Conservation (phyloP, 2,329 filamentous ascomycete species). For the Trichoderma cornu-damae region DNA sequence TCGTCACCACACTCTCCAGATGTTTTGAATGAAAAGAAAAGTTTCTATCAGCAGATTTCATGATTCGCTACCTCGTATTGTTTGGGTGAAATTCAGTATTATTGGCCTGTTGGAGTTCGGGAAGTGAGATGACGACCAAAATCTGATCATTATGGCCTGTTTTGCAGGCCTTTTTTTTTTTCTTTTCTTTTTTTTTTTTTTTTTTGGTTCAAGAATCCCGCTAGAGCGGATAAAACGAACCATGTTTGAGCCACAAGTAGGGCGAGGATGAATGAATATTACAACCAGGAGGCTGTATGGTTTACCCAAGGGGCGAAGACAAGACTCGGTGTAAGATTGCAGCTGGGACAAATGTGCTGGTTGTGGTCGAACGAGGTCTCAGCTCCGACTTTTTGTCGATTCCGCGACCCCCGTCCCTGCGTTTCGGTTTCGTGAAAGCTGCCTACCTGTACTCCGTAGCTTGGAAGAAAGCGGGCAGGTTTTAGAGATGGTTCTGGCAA, state of each 20-base stretch:
- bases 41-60: not conserved
- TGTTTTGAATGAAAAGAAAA: not conserved
- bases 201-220: not conserved
- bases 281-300: not conserved
- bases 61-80: constrained; percentile 9
- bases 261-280: not conserved
- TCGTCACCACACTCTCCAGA: not conserved
- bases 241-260: not conserved
- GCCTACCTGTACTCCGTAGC: not conserved
- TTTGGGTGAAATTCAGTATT: not conserved
- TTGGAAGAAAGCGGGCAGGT: not conserved
- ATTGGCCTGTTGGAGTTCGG: not conserved
- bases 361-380: not conserved
- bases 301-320: not conserved
- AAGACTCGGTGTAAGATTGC: not conserved
- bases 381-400: not conserved
- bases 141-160: constrained; percentile 1
- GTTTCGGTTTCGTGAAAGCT: not conserved
- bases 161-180: not conserved
- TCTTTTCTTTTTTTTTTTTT: not conserved
- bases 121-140: not conserved
- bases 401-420: not conserved
- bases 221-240: not conserved
- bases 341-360: not conserved
- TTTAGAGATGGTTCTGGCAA: not conserved